Conservation (phyloP, 164 flowering plant species). For the Magnolia changhungtana region DNA sequence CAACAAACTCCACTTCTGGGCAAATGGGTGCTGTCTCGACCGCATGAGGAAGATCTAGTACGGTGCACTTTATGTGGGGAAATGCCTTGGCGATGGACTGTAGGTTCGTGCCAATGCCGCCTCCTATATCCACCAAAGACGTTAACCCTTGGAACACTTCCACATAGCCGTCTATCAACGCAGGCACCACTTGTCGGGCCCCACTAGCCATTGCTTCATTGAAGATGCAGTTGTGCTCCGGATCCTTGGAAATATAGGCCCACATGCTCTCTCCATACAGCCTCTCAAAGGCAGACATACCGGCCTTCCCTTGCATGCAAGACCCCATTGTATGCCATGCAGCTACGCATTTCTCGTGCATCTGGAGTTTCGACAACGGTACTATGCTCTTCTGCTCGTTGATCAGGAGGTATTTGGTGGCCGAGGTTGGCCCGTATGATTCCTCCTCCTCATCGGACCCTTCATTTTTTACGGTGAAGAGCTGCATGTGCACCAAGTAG, state of each 20-base stretch:
- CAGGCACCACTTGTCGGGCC: not conserved
- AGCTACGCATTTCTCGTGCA: not conserved
- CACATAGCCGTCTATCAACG: not conserved
- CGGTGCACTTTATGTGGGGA: conserved; percentile 4
- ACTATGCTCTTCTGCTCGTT: no score
- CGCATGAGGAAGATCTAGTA: conserved; percentile 7
- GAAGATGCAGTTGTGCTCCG: not conserved
- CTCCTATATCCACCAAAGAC: conserved; percentile 10
- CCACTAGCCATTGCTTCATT: conserved; percentile 6
- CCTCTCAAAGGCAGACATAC: not conserved
- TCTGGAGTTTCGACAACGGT: not conserved
- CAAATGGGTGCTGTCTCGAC: not conserved
- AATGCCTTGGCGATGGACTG: conserved; percentile 2
- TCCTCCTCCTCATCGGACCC: not conserved
- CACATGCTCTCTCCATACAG: conserved; percentile 5
- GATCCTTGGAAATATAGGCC: not conserved
- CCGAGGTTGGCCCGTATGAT: no score
- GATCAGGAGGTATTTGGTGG: not conserved
- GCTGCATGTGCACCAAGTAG: not conserved
- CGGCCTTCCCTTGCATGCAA: not conserved
- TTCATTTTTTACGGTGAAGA: not conserved
- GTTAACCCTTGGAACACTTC: not conserved
- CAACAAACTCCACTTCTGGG: not conserved
- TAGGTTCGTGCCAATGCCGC: conserved; percentile 3
- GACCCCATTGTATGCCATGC: no score